Conservation (phyloP, 2,329 filamentous ascomycete genomes). For the Ustulina deusta region DNA sequence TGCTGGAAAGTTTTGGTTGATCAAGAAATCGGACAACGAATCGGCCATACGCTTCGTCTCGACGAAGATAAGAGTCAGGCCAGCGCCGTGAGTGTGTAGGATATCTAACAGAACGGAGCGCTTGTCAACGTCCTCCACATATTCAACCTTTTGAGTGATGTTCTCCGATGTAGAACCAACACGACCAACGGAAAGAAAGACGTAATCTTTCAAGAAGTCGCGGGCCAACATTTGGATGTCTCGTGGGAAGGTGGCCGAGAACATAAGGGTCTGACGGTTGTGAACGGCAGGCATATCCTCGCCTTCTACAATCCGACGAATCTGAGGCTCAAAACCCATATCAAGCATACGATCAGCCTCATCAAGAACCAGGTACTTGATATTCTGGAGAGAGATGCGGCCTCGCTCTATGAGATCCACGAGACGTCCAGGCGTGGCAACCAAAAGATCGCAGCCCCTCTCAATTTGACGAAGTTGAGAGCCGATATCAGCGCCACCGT, state of each 20-base stretch:
- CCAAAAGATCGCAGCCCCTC: conserved; percentile 94
- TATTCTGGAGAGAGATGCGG: conserved; percentile 96
- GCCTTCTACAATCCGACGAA: conserved; percentile 96
- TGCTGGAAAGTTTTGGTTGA: conserved; percentile 98
- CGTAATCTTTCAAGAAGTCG: conserved; percentile 99
- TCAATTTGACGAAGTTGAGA: conserved; percentile 98
- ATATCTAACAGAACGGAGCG: conserved; percentile 97
- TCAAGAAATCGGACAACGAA: conserved; percentile 95
- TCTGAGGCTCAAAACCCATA: conserved; percentile 99
- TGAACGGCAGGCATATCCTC: conserved; percentile 94
- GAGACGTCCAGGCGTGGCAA: conserved; percentile 96
- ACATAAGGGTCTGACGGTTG: conserved; percentile 98
- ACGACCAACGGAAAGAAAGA: conserved; percentile 98
- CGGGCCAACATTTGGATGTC: conserved; percentile 99
- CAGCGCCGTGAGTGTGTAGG: conserved; percentile 89
- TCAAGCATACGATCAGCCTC: conserved; percentile 99
- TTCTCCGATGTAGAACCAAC: conserved; percentile 99
- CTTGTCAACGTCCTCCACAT: conserved; percentile 97
- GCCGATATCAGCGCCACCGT: conserved; percentile 98
- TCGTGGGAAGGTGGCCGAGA: conserved; percentile 98
- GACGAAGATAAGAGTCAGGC: conserved; percentile 96
- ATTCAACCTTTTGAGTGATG: conserved; percentile 99
- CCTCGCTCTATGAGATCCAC: conserved; percentile 99
- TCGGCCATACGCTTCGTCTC: conserved; percentile 99
- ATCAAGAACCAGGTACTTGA: conserved; percentile 98